Base-by-base conservation (phyloP, 1,284 basidiomycete genomes). In the Tetrapyrgos nigripes region DNA sequence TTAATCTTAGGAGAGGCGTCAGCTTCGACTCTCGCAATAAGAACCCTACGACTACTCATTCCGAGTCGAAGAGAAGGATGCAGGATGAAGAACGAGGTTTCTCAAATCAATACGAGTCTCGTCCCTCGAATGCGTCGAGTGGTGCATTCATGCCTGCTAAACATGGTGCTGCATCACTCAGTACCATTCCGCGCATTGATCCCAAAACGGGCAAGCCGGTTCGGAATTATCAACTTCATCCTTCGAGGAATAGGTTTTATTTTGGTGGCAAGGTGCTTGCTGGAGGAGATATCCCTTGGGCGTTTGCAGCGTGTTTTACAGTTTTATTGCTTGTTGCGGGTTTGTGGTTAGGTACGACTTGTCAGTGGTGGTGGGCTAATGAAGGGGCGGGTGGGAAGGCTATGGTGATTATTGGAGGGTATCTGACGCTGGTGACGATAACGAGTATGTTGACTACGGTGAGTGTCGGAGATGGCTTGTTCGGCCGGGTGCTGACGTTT, bases 351-450 rank as follows among this genome's bases (percentile, higher is more conserved):
- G 91, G 87, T 4, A 92, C 90, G 23, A 95, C 93, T 3, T 89
- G 89, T 59, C 88, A 90, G 21, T 95, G 91, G 87, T 89, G 94
- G 84, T 96, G 94, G 93, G 73, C 75, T 29, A 81, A 93, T 67
- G 80, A 87, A 44, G 55, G 59, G 31, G 55, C 37, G 24, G 59
- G 63, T 86, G 86, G 61, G 75, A 88, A 85, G 3, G 91, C 89
- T n/a, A 85, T 93, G 13, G 85, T 92, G 3, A 79, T 79, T n/a
- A 76, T 90, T 26, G 88, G 88, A 40, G 88, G 85, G 19, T 97
- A 97, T 68, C 81, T 95, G 73, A 86, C 86, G 21, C 77, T 92
- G 57, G 75, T 95, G 59, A 87, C 92, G 23, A 76, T 96, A 13
- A 85, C 86, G 6, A 88, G 81, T 62, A 93, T 95, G 92, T 67